Conservation (phyloP, 768 basidiomycete species). For the Amanita pallidorosea region DNA sequence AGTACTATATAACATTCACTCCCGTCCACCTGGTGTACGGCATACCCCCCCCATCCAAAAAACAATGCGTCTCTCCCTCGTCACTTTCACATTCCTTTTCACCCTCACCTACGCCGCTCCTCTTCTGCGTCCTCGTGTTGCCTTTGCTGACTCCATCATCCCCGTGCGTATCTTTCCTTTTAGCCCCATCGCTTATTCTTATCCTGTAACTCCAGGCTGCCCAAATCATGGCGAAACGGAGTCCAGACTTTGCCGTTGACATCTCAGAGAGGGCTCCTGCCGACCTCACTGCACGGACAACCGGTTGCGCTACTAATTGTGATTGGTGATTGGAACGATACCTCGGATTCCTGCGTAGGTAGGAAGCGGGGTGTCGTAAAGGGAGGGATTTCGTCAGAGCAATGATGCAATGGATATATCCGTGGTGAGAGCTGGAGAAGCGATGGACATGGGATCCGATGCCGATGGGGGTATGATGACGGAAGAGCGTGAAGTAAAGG, state of each 20-base stretch:
- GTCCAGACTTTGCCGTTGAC: too few relatives aligned
- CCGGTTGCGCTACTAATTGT: too few relatives aligned
- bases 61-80: background rate
- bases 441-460: too few relatives aligned
- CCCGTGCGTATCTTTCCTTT: background rate
- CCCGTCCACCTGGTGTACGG: background rate
- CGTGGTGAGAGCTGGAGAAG: too few relatives aligned
- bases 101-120: background rate
- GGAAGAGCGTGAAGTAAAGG: background rate
- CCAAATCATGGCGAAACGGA: background rate
- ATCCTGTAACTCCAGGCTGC: background rate
- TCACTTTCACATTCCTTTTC: background rate
- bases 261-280: too few relatives aligned
- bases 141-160: background rate
- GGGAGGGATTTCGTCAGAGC: too few relatives aligned
- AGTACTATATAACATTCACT: background rate
- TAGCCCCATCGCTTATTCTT: background rate
- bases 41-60: background rate
- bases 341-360: too few relatives aligned
- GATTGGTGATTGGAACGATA: too few relatives aligned
- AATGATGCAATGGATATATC: too few relatives aligned
- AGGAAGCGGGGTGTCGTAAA: too few relatives aligned
- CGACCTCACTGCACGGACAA: too few relatives aligned
- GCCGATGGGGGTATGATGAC: too few relatives aligned
- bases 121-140: background rate